Conservation (phyloP, 1,139 yeast species). For the Kodamaea ohmeri region DNA sequence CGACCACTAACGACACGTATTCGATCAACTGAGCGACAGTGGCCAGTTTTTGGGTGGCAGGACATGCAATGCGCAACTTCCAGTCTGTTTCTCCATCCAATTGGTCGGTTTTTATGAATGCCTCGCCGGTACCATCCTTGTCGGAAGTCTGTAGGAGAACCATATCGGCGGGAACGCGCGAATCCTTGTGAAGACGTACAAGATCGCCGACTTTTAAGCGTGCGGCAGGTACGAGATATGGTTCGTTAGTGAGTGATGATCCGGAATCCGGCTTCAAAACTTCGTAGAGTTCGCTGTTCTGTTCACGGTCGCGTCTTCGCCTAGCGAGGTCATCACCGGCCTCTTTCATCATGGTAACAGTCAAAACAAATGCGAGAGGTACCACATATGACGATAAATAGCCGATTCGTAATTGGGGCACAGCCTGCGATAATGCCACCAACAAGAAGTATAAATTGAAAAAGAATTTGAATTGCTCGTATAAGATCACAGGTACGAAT, state of each 20-base stretch:
- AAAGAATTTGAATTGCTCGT: slow-evolving; percentile 95
- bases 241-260: slow-evolving; percentile 26
- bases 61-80: slow-evolving; percentile 81
- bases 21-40: slow-evolving; percentile 35
- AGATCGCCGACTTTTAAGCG: slow-evolving; percentile 83
- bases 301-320: slow-evolving; percentile 84
- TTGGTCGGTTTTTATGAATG: slow-evolving; percentile 95
- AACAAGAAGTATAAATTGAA: slow-evolving; percentile 87
- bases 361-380: slow-evolving; percentile 87
- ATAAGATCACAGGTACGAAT: slow-evolving; percentile 82
- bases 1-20: slow-evolving; percentile 57
- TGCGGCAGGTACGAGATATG: slow-evolving; percentile 52
- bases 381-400: slow-evolving; percentile 89
- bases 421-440: slow-evolving; percentile 90
- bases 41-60: slow-evolving; percentile 61
- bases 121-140: slow-evolving; percentile 65
- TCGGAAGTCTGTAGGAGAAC: slow-evolving; percentile 82
- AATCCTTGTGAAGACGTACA: slow-evolving; percentile 76
- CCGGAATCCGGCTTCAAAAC: slow-evolving; percentile 46
- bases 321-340: slow-evolving; percentile 92
- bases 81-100: slow-evolving; percentile 99
- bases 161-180: slow-evolving; percentile 91
- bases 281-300: slow-evolving; percentile 79
- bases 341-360: slow-evolving; percentile 93
- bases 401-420: slow-evolving; percentile 92